phyloP scores from a whole-genome alignment of 2,329 filamentous ascomycete species.

The Cladosporium cucumerinum region DNA sequence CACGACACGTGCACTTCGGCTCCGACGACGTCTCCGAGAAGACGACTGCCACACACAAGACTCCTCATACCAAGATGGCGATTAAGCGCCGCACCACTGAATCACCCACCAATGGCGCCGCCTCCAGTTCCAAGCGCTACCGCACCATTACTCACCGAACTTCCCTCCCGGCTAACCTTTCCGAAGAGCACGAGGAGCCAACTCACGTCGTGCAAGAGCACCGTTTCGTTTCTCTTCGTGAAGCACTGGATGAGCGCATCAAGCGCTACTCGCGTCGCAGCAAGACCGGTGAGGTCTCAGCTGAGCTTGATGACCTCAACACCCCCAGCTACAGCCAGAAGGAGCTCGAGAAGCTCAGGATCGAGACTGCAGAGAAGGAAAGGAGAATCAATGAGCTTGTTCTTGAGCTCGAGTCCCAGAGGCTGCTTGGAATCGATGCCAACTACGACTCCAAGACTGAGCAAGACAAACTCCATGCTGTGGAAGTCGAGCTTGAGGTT shows the following conservation, averaged over 20 bases:
- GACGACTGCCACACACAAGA: conserved; percentile 32
- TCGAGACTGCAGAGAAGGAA: conserved; percentile 38
- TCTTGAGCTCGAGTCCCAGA: conserved; percentile 37
- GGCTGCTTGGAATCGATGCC: conserved; percentile 40
- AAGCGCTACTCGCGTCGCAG: conserved; percentile 38
- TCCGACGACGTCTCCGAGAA: conserved; percentile 21
- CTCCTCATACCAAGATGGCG: conserved; percentile 31
- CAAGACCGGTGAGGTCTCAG: conserved; percentile 37
- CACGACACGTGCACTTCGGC: conserved; percentile 33
- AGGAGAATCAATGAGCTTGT: conserved; percentile 30
- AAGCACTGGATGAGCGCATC: conserved; percentile 33
- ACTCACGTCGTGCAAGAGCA: conserved; percentile 27
- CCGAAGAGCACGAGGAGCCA: conserved; percentile 23
- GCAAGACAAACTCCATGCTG: conserved; percentile 31
- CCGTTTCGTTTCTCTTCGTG: conserved; percentile 31
- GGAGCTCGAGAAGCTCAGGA: conserved; percentile 36
- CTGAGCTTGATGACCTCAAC: conserved; percentile 25
- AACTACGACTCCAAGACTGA: conserved; percentile 35
- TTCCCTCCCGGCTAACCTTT: conserved; percentile 31
- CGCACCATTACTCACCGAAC: conserved; percentile 29
- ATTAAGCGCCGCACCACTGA: conserved; percentile 33
- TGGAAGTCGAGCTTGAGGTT: conserved; percentile 31
- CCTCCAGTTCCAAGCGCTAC: conserved; percentile 20
- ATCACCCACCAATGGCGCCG: conserved; percentile 24
- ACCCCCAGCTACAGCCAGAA: conserved; percentile 24